Base-by-base conservation (phyloP, 768 basidiomycete species). In the Mycena vulgaris region DNA sequence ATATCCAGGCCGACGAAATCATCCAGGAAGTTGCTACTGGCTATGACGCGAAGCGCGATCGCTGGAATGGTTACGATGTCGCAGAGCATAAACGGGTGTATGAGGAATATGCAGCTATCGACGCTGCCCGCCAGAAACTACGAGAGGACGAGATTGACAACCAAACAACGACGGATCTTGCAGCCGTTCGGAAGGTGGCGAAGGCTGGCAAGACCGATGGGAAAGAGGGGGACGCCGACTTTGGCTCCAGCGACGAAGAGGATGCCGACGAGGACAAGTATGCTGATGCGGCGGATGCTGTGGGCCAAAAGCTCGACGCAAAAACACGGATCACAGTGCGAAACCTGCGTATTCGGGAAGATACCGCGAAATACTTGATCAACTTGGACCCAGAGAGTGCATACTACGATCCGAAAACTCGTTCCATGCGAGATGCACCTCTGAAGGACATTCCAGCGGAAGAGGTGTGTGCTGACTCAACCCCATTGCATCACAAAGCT, bases 361-460 rank as follows among this genome's bases (percentile, higher is more conserved):
- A 99, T 79, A 99, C 97, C 1, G 98, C 98, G 13, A 99, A 99
- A 80, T 99, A 99, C 79, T 89, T 99, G 77, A 94, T 97, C 80
- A 99, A 99, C 79, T 80, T 99, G 80, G 96, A 99, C 80, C 93
- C 93, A 1, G 92, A 95, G 0, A 96, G 94, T 75, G 98, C 98
- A 11, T 98, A 99, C 84, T 99, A 99, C 78, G 98, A 99, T 78
- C 98, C 98, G 53, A 99, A 99, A 85, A 99, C 98, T 16, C 92
- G 98, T 77, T 98, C 97, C 9, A 99, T 99, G 98, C 93, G 98
- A 82, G 98, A 99, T 77, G 97, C 97, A 47, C 98, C 97, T 0
- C 69, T 91, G 17, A 90, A 89, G 78, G 89, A 90, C 74, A 84
- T 94, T 28, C 85, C 90, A 8, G 83, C 94, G n/a, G 96, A 97